phyloP scores from a whole-genome alignment of 202 grass and related monocot species.

The Zoysia matrella region DNA sequence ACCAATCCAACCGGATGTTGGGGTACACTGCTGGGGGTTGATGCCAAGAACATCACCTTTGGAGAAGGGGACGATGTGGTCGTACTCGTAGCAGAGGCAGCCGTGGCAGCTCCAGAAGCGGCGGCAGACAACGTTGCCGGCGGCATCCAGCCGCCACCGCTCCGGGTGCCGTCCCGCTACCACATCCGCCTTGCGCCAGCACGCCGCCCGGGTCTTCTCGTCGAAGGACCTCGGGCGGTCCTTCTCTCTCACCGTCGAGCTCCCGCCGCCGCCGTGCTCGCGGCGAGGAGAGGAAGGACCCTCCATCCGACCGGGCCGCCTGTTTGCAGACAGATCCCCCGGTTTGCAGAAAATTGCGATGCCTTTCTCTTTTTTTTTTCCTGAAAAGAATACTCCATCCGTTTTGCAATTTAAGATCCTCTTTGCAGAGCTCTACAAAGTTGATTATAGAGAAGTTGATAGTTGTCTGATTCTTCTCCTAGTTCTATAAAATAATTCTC shows the following conservation, averaged over 20 bases:
- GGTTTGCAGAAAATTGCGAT: no score
- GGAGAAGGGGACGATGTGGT: constrained; percentile 87
- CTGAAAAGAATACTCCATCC: no score
- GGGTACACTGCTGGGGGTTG: no score
- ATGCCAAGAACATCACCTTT: constrained; percentile 51
- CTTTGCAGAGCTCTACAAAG: no score
- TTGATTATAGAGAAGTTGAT: no score
- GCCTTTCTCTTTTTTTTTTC: no score
- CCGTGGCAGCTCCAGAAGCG: constrained; percentile 90
- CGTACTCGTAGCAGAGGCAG: constrained; percentile 96
- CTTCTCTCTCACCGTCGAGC: constrained; percentile 23
- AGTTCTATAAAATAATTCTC: no score
- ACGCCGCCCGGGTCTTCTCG: constrained; percentile 65
- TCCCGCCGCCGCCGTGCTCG: constrained; percentile 35
- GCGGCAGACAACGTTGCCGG: constrained; percentile 82
- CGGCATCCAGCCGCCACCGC: constrained; percentile 79
- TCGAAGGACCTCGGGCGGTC: constrained; percentile 74
- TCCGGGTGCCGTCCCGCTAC: constrained; percentile 80
- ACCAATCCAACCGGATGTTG: background rate
- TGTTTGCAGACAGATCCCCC: background rate
- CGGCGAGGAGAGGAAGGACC: constrained; percentile 36
- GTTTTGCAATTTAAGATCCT: no score
- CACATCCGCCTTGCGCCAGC: constrained; percentile 82
- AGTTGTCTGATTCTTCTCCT: no score
- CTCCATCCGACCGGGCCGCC: background rate